Conservation (phyloP, 768 basidiomycete species). For the Lactifluus volemus region DNA sequence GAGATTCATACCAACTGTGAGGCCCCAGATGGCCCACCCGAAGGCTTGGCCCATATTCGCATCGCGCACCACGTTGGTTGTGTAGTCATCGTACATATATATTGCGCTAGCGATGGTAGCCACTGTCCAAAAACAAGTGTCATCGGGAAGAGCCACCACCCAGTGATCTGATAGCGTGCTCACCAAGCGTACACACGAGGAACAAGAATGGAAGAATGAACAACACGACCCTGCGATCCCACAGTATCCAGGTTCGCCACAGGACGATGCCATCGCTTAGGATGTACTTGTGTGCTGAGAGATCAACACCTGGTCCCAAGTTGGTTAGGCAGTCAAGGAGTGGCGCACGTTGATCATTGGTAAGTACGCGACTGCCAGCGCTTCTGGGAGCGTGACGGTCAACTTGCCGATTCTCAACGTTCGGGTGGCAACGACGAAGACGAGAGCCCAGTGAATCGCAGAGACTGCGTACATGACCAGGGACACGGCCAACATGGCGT, state of each 20-base stretch:
- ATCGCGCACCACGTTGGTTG: background rate
- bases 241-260: constrained; percentile 10
- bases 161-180: background rate
- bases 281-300: background rate
- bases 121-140: background rate
- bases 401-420: background rate
- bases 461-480: background rate
- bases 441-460: background rate
- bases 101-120: background rate
- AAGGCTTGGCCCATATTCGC: background rate
- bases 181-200: constrained; percentile 1
- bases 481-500: background rate
- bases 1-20: constrained; percentile 1
- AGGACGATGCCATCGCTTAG: constrained; percentile 4
- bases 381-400: background rate
- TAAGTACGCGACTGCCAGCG: no score
- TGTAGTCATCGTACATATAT: background rate
- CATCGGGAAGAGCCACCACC: background rate
- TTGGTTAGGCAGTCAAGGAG: background rate
- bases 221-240: background rate
- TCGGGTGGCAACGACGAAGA: background rate
- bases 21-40: background rate
- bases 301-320: background rate
- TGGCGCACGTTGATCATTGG: constrained; percentile 1
- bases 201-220: background rate